Percentiles rank a stretch among this genome's conserved stretches.
These are phyloP conservation scores for Skeletonema costatum DNA, from an alignment of 108 stramenopile species.

Conservation along the genomic window DNA sequence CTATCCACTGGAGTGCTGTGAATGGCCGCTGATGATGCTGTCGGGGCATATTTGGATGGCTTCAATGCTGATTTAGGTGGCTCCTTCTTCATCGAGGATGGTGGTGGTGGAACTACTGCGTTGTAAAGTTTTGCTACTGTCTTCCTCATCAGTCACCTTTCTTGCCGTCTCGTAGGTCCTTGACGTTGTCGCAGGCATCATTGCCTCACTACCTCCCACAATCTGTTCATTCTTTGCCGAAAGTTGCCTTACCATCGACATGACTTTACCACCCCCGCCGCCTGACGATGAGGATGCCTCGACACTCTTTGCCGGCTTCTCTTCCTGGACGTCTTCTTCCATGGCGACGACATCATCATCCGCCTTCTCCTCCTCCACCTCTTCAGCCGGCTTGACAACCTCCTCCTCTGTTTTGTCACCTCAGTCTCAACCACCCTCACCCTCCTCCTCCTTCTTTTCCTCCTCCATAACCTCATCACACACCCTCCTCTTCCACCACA, in stretches of 20 bases:
- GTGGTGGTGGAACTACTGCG: background rate
- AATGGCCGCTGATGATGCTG: background rate
- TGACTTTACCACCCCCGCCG: background rate
- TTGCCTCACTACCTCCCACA: background rate
- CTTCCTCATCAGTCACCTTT: background rate
- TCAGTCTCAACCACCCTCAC: background rate
- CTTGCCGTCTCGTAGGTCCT: background rate
- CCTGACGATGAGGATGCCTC: background rate
- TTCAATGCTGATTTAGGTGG: conserved; percentile 36
- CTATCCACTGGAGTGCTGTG: conserved; percentile 1
- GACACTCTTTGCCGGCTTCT: background rate
- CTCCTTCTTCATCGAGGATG: conserved; percentile 15
- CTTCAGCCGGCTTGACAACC: background rate
- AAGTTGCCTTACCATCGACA: conserved; percentile 1
- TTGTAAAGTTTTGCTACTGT: conserved; percentile 3
- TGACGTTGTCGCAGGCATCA: background rate
- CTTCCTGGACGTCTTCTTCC: background rate
- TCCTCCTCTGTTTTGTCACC: background rate
- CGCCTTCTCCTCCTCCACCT: background rate
- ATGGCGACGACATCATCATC: background rate
- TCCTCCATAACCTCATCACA: background rate
- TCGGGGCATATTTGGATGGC: conserved; percentile 30
- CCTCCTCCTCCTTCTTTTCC: conserved; percentile 1
- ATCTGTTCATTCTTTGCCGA: conserved; percentile 6
- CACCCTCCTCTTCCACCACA: conserved; percentile 6